These are phyloP conservation scores for Aureobasidium zeae DNA, from an alignment of 2,329 filamentous ascomycete species.

Conservation along the genomic window DNA sequence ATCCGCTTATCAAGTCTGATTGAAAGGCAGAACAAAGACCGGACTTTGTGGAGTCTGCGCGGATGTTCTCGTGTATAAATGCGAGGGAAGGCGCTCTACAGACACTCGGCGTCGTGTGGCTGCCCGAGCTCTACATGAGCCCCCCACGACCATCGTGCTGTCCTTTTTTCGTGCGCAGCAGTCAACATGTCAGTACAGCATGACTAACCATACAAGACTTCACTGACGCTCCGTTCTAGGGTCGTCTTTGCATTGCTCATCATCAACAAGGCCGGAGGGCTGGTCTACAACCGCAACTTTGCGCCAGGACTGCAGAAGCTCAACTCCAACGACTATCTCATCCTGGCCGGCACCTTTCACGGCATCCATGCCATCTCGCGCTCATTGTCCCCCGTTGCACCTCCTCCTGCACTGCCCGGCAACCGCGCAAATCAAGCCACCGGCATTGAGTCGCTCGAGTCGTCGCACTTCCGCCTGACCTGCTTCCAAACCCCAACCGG, in stretches of 20 bases:
- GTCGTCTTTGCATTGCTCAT: slow-evolving; percentile 91
- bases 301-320: slow-evolving; percentile 79
- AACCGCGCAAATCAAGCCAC: slow-evolving; percentile 43
- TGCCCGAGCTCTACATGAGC: too few relatives aligned
- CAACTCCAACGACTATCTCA: slow-evolving; percentile 90
- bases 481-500: slow-evolving; percentile 94
- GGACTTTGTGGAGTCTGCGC: too few relatives aligned
- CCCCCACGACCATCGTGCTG: too few relatives aligned
- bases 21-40: too few relatives aligned
- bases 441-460: slow-evolving; percentile 87
- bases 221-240: too few relatives aligned
- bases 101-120: too few relatives aligned
- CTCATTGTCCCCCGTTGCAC: slow-evolving; percentile 37
- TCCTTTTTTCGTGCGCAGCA: too few relatives aligned
- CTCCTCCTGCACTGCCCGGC: slow-evolving; percentile 23
- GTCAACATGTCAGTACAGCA: too few relatives aligned
- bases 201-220: too few relatives aligned
- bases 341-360: slow-evolving; percentile 94
- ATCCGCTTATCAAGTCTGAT: too few relatives aligned
- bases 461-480: slow-evolving; percentile 86
- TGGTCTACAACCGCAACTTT: slow-evolving; percentile 94
- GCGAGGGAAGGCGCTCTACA: too few relatives aligned
- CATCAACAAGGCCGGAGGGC: slow-evolving; percentile 95
- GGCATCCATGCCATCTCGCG: slow-evolving; percentile 60
- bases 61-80: too few relatives aligned